Evolutionary conservation across 306 rosid species (phyloP), one percentile per base, ranked within the genome.

Genomic region (Rubus parviflorus): DNA sequence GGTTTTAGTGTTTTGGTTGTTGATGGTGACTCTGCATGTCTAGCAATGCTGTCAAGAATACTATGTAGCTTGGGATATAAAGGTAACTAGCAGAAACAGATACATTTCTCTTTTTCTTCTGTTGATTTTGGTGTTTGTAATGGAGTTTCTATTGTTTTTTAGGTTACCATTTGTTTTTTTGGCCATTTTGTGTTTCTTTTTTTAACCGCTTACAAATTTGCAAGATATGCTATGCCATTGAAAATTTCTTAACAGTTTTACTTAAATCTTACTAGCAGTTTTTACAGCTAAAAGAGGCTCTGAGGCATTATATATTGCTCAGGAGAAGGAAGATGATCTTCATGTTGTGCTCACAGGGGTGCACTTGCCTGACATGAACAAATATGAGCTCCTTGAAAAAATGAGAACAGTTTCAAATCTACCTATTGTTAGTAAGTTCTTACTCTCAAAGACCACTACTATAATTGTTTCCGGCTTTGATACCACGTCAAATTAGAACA

Each of bases 1-100:
- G 43, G 61, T 20, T 42, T 83, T 43, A 75, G 54, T 56, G 78
- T 87, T 70, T 83, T 89, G 87, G 90, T 84, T 58, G 83, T 89
- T 63, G 90, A 88, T 51, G 23, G 69, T 64, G 82, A 84, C 62
- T 38, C 62, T 10, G 74, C 77, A 43, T 69, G 62, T 48, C 87
- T 83, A 5, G 3, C 54, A 54, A 20, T 58, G 30, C 78, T 79
- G 20, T 85, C 86, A 10, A 81, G 62, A 56, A 79, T 89, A 79
- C 88, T 89, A 6, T 6, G 1, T 7, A 0, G 20, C 23, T 74
- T 70, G 80, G 86, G 90, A 76, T 80, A 82, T 70, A 82, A 88
- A 81, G 93, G 93, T 90, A 85, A 77, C 12, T 60, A 57, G 9
- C 23, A 43, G 67, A 61, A 3, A 61, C 8, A 61, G 3, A 61